A percentile compares a stretch with the other conserved stretches of the same genome.
Evolutionary conservation across 768 basidiomycete genomes (phyloP).

Genomic region (Clitopilus hobsonii): DNA sequence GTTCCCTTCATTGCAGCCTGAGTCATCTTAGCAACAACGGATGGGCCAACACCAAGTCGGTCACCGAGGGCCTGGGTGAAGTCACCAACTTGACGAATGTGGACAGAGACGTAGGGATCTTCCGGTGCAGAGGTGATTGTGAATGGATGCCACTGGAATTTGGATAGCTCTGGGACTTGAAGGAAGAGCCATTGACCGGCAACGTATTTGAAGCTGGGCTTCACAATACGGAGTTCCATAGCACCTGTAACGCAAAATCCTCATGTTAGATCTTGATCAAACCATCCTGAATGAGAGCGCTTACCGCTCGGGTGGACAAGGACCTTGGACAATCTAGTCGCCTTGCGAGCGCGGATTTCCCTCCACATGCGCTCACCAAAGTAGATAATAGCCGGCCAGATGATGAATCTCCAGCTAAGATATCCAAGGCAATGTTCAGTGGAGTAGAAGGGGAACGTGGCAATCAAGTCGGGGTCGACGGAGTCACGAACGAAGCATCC

Average conservation of each 20-base stretch:
- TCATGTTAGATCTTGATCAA: not conserved
- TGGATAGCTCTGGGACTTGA: slow-evolving; percentile 82
- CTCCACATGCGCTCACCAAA: slow-evolving; percentile 83
- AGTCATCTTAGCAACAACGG: slow-evolving; percentile 75
- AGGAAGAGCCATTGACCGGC: slow-evolving; percentile 91
- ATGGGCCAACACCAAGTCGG: slow-evolving; percentile 77
- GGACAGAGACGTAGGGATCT: slow-evolving; percentile 87
- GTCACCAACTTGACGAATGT: slow-evolving; percentile 93
- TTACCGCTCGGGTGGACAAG: slow-evolving; percentile 84
- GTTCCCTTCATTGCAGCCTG: slow-evolving; percentile 71
- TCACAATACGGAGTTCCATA: slow-evolving; percentile 91
- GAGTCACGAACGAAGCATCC: slow-evolving; percentile 94
- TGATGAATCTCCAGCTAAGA: slow-evolving; percentile 83
- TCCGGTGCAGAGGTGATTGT: slow-evolving; percentile 95
- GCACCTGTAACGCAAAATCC: slow-evolving; percentile 44
- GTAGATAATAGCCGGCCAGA: slow-evolving; percentile 90
- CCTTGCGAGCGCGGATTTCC: slow-evolving; percentile 73
- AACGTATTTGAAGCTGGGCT: slow-evolving; percentile 89
- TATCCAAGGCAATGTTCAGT: slow-evolving; percentile 90
- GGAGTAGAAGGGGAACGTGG: slow-evolving; percentile 82
- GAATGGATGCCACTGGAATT: slow-evolving; percentile 95
- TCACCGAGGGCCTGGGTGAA: slow-evolving; percentile 82
- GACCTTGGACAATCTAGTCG: slow-evolving; percentile 80
- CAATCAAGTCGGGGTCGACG: slow-evolving; percentile 63
- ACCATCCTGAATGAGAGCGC: slow-evolving; percentile 13